Evolutionary conservation across 257 asterid species (phyloP).

Genomic region (Haberlea rhodopensis): DNA sequence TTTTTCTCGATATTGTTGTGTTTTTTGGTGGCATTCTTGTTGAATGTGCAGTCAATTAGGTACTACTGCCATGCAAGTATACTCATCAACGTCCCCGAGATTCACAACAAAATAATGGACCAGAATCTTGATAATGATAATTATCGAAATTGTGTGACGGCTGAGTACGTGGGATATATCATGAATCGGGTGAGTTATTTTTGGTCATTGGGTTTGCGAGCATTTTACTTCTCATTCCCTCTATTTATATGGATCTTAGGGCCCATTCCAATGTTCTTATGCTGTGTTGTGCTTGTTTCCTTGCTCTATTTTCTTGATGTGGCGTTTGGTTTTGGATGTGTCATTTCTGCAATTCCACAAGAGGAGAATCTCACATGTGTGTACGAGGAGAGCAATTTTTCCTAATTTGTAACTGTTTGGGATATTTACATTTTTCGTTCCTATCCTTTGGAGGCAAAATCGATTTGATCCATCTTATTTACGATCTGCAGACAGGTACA

Average conservation of each 20-base stretch:
- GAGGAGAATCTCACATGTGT: too few species aligned
- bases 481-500: too few species aligned
- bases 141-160: constrained; percentile 31
- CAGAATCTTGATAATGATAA: not conserved
- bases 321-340: constrained; percentile 37
- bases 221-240: constrained; percentile 78
- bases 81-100: constrained; percentile 68
- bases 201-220: constrained; percentile 86
- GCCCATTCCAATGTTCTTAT: constrained; percentile 75
- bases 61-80: constrained; percentile 93
- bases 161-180: constrained; percentile 58
- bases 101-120: constrained; percentile 18
- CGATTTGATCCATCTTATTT: too few species aligned
- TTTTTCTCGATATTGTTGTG: constrained; percentile 67
- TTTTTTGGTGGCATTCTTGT: constrained; percentile 68
- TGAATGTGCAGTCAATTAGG: constrained; percentile 79
- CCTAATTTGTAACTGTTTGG: too few species aligned
- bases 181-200: constrained; percentile 77
- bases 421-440: too few species aligned
- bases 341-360: constrained; percentile 6
- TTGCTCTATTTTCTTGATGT: constrained; percentile 68
- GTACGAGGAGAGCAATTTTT: too few species aligned
- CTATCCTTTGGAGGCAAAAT: too few species aligned
- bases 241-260: constrained; percentile 87
- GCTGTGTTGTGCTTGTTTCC: constrained; percentile 48